Conservation (phyloP, 2,329 filamentous ascomycete species). For the Pseudogymnoascus destructans region DNA sequence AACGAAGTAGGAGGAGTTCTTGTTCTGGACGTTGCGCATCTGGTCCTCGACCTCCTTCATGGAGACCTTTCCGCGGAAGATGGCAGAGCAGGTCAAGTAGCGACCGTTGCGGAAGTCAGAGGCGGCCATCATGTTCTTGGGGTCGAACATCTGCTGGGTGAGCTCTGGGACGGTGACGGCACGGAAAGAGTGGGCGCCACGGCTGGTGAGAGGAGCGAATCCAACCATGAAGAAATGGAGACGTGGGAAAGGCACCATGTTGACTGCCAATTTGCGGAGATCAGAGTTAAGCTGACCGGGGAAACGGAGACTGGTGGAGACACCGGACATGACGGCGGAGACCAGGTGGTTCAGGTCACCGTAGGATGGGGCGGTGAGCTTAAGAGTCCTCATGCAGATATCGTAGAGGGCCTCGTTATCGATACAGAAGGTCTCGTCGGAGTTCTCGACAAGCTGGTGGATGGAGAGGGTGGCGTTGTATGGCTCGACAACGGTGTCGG, state of each 20-base stretch:
- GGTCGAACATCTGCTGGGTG: conserved; percentile 99
- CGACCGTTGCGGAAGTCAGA: conserved; percentile 99
- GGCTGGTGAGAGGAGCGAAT: conserved; percentile 94
- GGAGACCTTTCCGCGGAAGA: conserved; percentile 99
- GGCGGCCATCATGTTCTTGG: conserved; percentile 99
- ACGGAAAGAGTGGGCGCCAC: conserved; percentile 86
- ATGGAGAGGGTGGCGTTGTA: conserved; percentile 99
- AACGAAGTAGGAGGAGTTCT: conserved; percentile 99
- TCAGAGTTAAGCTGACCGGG: conserved; percentile 99
- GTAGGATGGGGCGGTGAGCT: conserved; percentile 97
- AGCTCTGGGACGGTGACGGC: conserved; percentile 95
- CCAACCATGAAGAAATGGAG: conserved; percentile 99
- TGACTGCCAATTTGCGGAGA: conserved; percentile 97
- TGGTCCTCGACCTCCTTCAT: conserved; percentile 99
- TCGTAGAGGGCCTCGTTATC: conserved; percentile 99
- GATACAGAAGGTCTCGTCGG: conserved; percentile 99
- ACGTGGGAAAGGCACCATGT: conserved; percentile 99
- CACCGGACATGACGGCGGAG: conserved; percentile 98
- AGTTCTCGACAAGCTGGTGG: conserved; percentile 99
- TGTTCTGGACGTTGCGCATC: conserved; percentile 99
- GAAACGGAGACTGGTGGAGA: conserved; percentile 98
- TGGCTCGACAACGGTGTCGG: conserved; percentile 97
- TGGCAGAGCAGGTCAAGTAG: conserved; percentile 98
- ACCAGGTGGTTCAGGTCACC: conserved; percentile 99
- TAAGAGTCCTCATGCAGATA: conserved; percentile 99